Percentiles rank a stretch among this genome's conserved stretches.
These are phyloP conservation scores for Wickerhamiella infanticola DNA, from an alignment of 1,139 yeast species.

Conservation along the genomic window DNA sequence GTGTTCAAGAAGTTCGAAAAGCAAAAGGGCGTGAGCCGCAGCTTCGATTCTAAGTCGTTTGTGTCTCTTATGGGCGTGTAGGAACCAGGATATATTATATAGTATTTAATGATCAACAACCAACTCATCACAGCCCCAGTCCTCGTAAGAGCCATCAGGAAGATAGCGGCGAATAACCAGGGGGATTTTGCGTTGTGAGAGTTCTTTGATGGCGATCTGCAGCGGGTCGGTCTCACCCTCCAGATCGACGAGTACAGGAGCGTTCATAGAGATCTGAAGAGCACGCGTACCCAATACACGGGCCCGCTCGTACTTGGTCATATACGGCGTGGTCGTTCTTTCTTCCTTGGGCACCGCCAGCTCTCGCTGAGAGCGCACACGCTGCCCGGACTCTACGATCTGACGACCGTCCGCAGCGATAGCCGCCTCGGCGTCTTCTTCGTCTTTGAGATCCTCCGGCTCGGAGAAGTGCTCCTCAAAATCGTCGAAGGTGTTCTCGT, in stretches of 20 bases:
- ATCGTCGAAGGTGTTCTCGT: conserved; percentile 57
- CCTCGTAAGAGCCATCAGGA: conserved; percentile 95
- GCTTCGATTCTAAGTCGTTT: conserved; percentile 5
- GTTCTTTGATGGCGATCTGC: conserved; percentile 94
- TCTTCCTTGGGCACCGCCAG: conserved; percentile 80
- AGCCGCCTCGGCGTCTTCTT: conserved; percentile 25
- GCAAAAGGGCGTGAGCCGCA: conserved; percentile 4
- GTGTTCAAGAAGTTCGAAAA: conserved; percentile 10
- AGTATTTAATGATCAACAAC: conserved; percentile 58
- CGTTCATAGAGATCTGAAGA: conserved; percentile 89
- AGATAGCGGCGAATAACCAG: conserved; percentile 87
- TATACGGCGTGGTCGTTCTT: conserved; percentile 91
- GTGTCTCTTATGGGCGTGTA: conserved; percentile 2
- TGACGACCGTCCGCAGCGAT: conserved; percentile 63
- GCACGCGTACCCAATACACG: conserved; percentile 95
- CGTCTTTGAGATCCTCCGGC: conserved; percentile 37
- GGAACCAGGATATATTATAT: background rate
- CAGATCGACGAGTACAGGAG: conserved; percentile 92
- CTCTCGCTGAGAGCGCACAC: conserved; percentile 58
- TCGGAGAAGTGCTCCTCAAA: conserved; percentile 73
- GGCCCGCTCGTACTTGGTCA: conserved; percentile 97
- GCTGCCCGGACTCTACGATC: conserved; percentile 31
- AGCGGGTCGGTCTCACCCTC: conserved; percentile 99
- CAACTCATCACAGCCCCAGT: conserved; percentile 97
- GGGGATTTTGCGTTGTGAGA: conserved; percentile 88